A percentile compares a stretch with the other conserved stretches of the same genome.
phyloP scores from a whole-genome alignment of 2,329 filamentous ascomycete species.

The Colletotrichum cuscutae region DNA sequence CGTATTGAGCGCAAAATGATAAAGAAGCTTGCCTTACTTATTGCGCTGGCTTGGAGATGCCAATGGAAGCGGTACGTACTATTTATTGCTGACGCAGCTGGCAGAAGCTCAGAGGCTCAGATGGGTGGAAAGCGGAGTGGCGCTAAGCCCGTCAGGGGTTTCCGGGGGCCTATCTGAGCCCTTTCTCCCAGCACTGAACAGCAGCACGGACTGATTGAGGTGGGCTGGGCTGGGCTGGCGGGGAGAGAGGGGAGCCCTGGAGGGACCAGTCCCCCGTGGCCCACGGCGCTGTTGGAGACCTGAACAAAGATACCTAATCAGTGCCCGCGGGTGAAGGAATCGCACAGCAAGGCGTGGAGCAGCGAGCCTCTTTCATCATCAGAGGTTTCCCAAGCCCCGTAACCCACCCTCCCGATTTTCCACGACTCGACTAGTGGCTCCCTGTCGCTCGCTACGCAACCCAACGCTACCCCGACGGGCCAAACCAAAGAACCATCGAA shows the following conservation, averaged over 20 bases:
- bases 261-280: not conserved
- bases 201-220: not conserved
- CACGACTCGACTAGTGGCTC: slow-evolving; percentile 10
- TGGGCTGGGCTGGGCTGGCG: not conserved
- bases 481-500: not conserved
- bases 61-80: slow-evolving; percentile 13
- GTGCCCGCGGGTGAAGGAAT: not conserved
- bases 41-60: no score
- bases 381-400: slow-evolving; percentile 27
- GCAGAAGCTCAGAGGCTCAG: not conserved
- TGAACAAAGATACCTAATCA: not conserved
- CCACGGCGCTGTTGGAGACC: not conserved
- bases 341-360: not conserved
- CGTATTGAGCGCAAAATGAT: slow-evolving; percentile 12
- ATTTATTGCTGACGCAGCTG: not conserved
- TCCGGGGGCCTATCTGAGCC: not conserved
- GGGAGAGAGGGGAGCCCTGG: not conserved
- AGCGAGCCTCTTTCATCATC: slow-evolving; percentile 38
- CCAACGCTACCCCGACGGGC: not conserved
- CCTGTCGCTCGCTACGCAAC: not conserved
- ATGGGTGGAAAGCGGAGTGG: not conserved
- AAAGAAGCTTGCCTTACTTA: not conserved
- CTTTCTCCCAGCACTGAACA: not conserved
- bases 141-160: slow-evolving; percentile 1
- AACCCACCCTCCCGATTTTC: slow-evolving; percentile 37